Base-by-base conservation (phyloP, 2,329 filamentous ascomycete genomes). In the Pseudopithomyces chartarum region DNA sequence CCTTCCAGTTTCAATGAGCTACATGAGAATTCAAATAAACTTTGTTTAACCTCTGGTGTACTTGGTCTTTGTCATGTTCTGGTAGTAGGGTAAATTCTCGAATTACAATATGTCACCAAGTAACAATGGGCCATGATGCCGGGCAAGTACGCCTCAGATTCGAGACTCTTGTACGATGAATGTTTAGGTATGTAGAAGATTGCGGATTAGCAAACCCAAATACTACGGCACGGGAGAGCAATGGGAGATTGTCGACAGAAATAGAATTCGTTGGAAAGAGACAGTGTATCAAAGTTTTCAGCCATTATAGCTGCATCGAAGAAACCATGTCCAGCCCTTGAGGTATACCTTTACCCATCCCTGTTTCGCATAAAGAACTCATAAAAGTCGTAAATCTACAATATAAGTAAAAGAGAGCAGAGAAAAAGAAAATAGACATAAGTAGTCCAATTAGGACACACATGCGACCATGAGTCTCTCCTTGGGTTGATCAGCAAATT, bases 391-490 rank as follows among this genome's bases (percentile, higher is more conserved):
- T 43, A 19, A 26, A 19, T 29, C 26, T 29, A 29, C 5, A 29
- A 8, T 8, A 29, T 3, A 36, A 38, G n/a, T 10, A 52, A 17
- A 23, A 33, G 13, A 42, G 22, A 12, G 5, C 15, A 5, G 19
- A n/a, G 6, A 42, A 17, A 19, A 10, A 36, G 33, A 44, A 19
- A 23, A 12, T 11, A 13, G n/a, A 20, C n/a, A 20, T 7, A 2
- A 17, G n/a, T n/a, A 7, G n/a, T 8, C 19, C 34, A 22, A 23
- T 11, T 48, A 58, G 40, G 55, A 20, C 13, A 85, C 71, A 68
- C 85, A 78, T 59, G 89, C 91, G 62, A 96, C 77, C 84, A 97
- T 82, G 68, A 94, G 76, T 64, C 79, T 84, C 78, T 90, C 48
- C 48, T 51, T 10, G 2, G 4, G 2, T 10, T 19, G 7, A 38